These are phyloP conservation scores for Beta lomatogona DNA, from an alignment of 179 eudicot species.

Conservation along the genomic window DNA sequence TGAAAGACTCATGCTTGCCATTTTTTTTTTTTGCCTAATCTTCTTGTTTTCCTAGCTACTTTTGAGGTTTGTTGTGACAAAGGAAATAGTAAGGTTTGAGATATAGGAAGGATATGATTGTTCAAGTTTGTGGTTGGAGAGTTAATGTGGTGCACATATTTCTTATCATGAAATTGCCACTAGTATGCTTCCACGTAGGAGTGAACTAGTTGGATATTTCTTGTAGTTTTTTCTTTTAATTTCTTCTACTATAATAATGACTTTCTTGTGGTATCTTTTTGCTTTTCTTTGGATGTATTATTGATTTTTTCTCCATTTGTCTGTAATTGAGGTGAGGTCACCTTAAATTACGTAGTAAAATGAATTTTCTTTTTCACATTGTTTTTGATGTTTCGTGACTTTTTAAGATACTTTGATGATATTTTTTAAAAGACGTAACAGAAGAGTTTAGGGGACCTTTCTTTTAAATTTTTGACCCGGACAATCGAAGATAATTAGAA, in stretches of 20 bases:
- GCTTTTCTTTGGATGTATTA: constrained; percentile 13
- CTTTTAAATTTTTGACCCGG: too few species aligned
- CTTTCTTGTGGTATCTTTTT: neutral
- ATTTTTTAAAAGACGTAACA: neutral
- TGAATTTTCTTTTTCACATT: neutral
- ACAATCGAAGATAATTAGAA: too few species aligned
- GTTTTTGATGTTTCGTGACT: neutral
- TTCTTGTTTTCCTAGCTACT: neutral
- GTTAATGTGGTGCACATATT: constrained; percentile 40
- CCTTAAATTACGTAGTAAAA: neutral
- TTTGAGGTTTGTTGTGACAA: neutral
- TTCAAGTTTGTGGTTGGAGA: constrained; percentile 13
- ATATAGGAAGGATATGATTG: constrained; percentile 7
- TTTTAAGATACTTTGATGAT: neutral
- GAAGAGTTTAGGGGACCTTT: neutral
- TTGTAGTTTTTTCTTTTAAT: neutral
- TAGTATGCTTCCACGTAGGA: constrained; percentile 37
- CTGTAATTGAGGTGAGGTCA: neutral
- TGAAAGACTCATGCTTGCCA: constrained; percentile 35
- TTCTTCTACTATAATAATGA: neutral
- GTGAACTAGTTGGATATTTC: neutral
- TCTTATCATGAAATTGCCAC: constrained; percentile 61
- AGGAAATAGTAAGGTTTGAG: neutral
- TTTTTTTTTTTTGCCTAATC: neutral
- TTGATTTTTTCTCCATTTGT: neutral